Evolutionary conservation across 768 basidiomycete genomes (phyloP).

Genomic region (Mycena polygramma): DNA sequence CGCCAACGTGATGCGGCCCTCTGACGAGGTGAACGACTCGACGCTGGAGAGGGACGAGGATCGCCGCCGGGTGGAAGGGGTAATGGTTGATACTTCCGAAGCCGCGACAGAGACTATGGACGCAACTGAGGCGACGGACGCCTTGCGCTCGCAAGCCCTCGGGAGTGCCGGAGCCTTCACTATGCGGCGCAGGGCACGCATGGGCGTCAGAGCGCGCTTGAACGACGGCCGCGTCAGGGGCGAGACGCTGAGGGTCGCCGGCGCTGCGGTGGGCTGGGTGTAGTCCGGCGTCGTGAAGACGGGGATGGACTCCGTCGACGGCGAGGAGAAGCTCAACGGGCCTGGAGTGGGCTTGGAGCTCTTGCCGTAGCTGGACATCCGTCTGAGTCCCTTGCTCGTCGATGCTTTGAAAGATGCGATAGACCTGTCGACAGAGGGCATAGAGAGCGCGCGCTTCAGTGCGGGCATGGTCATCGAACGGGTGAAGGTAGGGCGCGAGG

Average conservation of each 20-base stretch:
- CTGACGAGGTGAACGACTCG: conserved; percentile 26
- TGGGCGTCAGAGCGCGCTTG: no score
- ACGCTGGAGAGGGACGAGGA: conserved; percentile 15
- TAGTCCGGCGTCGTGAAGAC: no score
- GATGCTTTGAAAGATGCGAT: conserved; percentile 9
- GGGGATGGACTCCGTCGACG: conserved; percentile 23
- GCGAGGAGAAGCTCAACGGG: not conserved
- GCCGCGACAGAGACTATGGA: not conserved
- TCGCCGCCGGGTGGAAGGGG: conserved; percentile 9
- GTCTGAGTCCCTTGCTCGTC: conserved; percentile 13
- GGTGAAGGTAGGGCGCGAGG: conserved; percentile 10
- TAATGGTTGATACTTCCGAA: not conserved
- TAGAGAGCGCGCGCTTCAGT: conserved; percentile 7
- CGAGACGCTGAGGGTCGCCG: no score
- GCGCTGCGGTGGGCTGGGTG: no score
- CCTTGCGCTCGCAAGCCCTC: not conserved
- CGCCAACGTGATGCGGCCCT: not conserved
- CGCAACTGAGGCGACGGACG: not conserved
- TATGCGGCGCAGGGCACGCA: conserved; percentile 13
- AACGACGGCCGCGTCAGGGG: no score
- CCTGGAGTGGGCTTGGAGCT: not conserved
- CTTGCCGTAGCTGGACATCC: conserved; percentile 16
- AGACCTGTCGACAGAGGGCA: conserved; percentile 13
- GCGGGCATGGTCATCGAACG: conserved; percentile 27
- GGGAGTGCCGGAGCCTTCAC: not conserved